A percentile compares a stretch with the other conserved stretches of the same genome.
These are phyloP conservation scores for Sugiyamaella japonica DNA, from an alignment of 1,139 yeast genomes.

Conservation along the genomic window DNA sequence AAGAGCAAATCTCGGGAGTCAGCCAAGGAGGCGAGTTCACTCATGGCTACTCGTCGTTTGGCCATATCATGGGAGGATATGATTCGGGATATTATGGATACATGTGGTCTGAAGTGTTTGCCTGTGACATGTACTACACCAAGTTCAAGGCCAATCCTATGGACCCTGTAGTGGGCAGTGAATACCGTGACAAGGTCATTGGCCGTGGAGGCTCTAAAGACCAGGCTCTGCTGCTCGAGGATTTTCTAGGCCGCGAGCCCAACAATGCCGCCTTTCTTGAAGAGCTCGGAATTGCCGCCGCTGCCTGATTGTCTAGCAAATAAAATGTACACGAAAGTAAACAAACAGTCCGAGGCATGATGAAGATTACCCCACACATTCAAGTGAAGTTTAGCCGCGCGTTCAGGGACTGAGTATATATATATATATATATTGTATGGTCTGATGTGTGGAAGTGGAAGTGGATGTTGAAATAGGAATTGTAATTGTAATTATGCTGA, in stretches of 20 bases:
- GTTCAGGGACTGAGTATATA: slow-evolving; percentile 2
- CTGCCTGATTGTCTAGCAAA: background rate
- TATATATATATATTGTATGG: background rate
- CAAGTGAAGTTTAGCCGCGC: slow-evolving; percentile 11
- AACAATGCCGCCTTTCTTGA: slow-evolving; percentile 65
- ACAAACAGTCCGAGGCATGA: no score
- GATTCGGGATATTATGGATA: slow-evolving; percentile 88
- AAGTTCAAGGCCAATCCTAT: slow-evolving; percentile 68
- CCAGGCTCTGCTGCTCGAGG: slow-evolving; percentile 61
- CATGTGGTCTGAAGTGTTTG: slow-evolving; percentile 81
- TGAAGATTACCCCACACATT: slow-evolving; percentile 11
- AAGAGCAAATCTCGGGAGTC: slow-evolving; percentile 59
- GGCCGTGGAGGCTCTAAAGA: slow-evolving; percentile 74
- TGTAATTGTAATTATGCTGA: background rate
- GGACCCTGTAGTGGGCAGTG: slow-evolving; percentile 58
- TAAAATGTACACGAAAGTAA: no score
- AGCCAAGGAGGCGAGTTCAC: slow-evolving; percentile 55
- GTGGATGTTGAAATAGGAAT: no score
- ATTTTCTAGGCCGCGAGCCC: slow-evolving; percentile 75
- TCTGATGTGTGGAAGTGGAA: no score
- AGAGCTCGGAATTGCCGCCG: slow-evolving; percentile 51
- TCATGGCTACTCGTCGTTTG: slow-evolving; percentile 74
- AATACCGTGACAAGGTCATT: slow-evolving; percentile 69
- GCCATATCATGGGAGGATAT: slow-evolving; percentile 82
- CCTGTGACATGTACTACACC: slow-evolving; percentile 78